These are phyloP conservation scores for Brassica nigra DNA, from an alignment of 345 rosid genomes.

Conservation along the genomic window DNA sequence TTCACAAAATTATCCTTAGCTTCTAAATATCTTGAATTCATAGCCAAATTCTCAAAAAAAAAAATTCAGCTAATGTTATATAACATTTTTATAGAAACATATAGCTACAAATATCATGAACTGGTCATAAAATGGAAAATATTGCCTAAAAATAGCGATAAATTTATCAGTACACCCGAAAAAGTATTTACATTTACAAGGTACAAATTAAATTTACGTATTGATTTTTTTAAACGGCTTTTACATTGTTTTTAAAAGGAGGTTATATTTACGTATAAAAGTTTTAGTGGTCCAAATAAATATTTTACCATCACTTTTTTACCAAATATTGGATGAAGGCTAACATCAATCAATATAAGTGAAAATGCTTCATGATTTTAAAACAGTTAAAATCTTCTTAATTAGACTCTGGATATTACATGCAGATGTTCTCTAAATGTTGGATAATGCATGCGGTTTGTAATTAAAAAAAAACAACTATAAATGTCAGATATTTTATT, in stretches of 20 bases:
- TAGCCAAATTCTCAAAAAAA: background rate
- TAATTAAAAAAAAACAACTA: background rate
- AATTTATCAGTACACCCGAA: background rate
- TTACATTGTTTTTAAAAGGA: too few relatives aligned
- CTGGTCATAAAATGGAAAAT: background rate
- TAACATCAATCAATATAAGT: background rate
- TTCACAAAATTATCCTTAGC: background rate
- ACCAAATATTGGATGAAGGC: background rate
- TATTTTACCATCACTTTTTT: background rate
- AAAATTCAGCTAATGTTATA: too few relatives aligned
- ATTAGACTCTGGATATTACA: background rate
- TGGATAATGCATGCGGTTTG: too few relatives aligned
- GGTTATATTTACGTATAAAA: too few relatives aligned
- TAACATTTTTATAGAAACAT: background rate
- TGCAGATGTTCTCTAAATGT: too few relatives aligned
- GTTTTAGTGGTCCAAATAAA: background rate
- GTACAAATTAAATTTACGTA: background rate
- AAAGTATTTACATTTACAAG: background rate
- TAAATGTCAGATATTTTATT: background rate
- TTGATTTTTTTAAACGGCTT: too few relatives aligned
- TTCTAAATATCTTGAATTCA: background rate
- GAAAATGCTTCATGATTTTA: background rate
- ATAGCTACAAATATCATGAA: too few relatives aligned
- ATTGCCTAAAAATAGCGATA: background rate
- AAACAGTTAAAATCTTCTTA: background rate